Percentiles rank a stretch among this genome's conserved stretches.
phyloP scores from a whole-genome alignment of 2,329 filamentous ascomycete species.

The Metarhizium brunneum region DNA sequence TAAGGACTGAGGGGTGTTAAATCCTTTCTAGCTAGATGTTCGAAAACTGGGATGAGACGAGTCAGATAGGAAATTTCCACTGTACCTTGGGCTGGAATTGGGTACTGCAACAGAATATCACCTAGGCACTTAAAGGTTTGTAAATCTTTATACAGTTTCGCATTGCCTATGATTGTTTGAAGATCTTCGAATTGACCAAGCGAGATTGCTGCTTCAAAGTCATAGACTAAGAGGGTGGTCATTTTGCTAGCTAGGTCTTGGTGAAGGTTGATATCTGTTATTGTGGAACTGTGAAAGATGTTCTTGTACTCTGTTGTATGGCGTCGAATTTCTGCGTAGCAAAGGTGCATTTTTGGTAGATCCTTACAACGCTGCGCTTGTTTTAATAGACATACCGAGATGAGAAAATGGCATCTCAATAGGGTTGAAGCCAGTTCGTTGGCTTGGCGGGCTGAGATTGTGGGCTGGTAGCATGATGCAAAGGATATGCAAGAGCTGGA shows the following conservation, averaged over 20 bases:
- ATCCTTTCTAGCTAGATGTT: neutral
- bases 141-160: constrained; percentile 32
- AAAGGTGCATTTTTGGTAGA: constrained; percentile 41
- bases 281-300: neutral
- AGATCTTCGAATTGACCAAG: constrained; percentile 62
- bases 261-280: constrained; percentile 31
- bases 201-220: constrained; percentile 65
- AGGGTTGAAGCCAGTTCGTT: constrained; percentile 47
- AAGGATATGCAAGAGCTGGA: constrained; percentile 43
- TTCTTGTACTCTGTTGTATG: constrained; percentile 35
- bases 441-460: constrained; percentile 25
- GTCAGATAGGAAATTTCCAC: neutral
- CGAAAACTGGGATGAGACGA: neutral
- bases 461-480: constrained; percentile 39
- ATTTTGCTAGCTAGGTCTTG: constrained; percentile 53
- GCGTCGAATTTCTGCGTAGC: constrained; percentile 52
- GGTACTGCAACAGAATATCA: constrained; percentile 50
- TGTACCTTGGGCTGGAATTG: constrained; percentile 41
- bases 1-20: constrained; percentile 30
- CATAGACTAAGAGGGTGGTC: constrained; percentile 60
- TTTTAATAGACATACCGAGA: constrained; percentile 28
- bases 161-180: constrained; percentile 46
- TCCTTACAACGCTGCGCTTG: constrained; percentile 8
- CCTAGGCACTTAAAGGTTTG: constrained; percentile 53
- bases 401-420: constrained; percentile 64